Base-by-base conservation (phyloP, 1,284 basidiomycete genomes). In the Ceratobasidium sp. region DNA sequence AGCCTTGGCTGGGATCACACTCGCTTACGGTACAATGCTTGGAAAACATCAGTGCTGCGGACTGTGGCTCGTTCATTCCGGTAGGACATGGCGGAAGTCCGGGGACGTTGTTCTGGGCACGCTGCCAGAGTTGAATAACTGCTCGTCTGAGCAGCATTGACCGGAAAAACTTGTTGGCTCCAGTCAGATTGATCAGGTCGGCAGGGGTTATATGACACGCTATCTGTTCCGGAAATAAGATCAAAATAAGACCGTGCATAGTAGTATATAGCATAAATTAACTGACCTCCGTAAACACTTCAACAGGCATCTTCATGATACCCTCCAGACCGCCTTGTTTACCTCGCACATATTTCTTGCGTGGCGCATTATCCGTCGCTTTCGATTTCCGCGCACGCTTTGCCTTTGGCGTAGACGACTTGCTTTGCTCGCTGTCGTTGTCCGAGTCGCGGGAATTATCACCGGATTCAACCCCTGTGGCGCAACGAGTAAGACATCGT, bases 1-100 rank as follows among this genome's bases (percentile, higher is more conserved):
- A n/a, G n/a, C n/a, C n/a, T n/a, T n/a, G n/a, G n/a, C n/a, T n/a
- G n/a, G n/a, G n/a, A n/a, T n/a, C n/a, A n/a, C n/a, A n/a, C n/a
- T n/a, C n/a, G n/a, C 27, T 47, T 29, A 57, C 43, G 10, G 42
- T 60, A 20, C 42, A 47, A 12, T 32, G 17, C 40, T 60, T 60
- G 2, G 43, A 60, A 31, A 60, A 49, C 17, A 49, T 29, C 2
- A 49, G 17, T 20, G 57, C 57, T 6, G 57, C 57, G 29, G 45
- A 60, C 31, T 60, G 42, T 29, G 57, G 57, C 20, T 60, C 57
- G 27, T 45, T 32, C 57, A 60, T 60, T 3, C 43, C 43, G 5
- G 40, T 8, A 13, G 57, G 57, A 25, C 57, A 60, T 7, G 57
- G 57, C 8, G 57, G 57, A 13, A 60, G 15, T 3, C 43, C 43